Percentiles rank a stretch among this genome's conserved stretches.
Evolutionary conservation across 345 rosid species (phyloP).

Genomic region (Nephelium lappaceum): DNA sequence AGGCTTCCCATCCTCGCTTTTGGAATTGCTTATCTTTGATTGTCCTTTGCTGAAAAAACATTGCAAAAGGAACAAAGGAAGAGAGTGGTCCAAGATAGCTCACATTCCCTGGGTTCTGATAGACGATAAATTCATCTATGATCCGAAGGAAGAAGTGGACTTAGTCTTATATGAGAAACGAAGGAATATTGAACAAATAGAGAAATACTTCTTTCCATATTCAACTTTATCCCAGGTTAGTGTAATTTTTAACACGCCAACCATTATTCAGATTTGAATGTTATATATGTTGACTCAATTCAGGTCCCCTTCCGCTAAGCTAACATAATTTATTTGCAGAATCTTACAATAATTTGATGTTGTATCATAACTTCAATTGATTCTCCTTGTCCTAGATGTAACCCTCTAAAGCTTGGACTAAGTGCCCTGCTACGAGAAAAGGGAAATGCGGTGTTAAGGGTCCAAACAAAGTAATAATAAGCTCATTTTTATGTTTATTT

Average conservation of each 20-base stretch:
- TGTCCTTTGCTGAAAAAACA: conserved; percentile 21
- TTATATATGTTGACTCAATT: background rate
- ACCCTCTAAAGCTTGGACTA: no score
- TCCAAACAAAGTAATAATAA: no score
- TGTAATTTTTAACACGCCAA: background rate
- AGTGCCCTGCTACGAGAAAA: no score
- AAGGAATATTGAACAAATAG: background rate
- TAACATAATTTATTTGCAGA: no score
- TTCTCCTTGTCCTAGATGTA: no score
- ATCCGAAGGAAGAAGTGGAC: background rate
- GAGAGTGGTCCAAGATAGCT: conserved; percentile 29
- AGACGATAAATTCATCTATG: background rate
- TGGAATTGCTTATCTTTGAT: conserved; percentile 8
- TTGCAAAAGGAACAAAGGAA: conserved; percentile 22
- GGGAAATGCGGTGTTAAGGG: no score
- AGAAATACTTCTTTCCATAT: background rate
- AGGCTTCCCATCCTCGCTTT: conserved; percentile 17
- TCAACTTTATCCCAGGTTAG: background rate
- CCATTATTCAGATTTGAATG: background rate
- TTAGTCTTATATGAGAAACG: background rate
- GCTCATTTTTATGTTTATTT: no score
- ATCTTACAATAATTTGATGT: no score
- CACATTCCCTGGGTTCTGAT: conserved; percentile 21
- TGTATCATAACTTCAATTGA: no score
- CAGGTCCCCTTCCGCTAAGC: no score